Percentiles rank a stretch among this genome's conserved stretches.
These are phyloP conservation scores for Termitomyces sp. DNA, from an alignment of 768 basidiomycete genomes.

Conservation along the genomic window DNA sequence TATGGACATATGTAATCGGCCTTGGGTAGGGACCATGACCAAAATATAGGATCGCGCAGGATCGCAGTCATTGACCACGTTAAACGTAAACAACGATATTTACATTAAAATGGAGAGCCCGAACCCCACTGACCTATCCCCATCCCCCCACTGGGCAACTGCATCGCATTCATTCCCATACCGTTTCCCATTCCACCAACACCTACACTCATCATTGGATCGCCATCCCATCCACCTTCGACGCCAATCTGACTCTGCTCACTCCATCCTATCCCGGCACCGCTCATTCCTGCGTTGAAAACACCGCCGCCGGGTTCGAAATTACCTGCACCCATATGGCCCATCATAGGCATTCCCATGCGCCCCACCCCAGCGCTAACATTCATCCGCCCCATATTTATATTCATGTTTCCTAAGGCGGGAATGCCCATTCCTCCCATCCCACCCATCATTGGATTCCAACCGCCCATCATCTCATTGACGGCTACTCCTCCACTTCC, in stretches of 20 bases:
- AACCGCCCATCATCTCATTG: slow-evolving; percentile 29
- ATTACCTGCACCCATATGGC: slow-evolving; percentile 17
- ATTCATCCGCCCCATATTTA: slow-evolving; percentile 24
- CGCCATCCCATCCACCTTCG: slow-evolving; percentile 26
- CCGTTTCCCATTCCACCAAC: slow-evolving; percentile 30
- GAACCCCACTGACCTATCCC: slow-evolving; percentile 29
- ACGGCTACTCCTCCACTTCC: slow-evolving; percentile 10
- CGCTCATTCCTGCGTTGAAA: slow-evolving; percentile 29
- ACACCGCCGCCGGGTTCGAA: slow-evolving; percentile 18
- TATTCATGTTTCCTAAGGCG: slow-evolving; percentile 23
- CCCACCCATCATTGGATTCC: slow-evolving; percentile 31
- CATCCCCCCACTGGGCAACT: slow-evolving; percentile 33
- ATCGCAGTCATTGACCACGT: too few relatives aligned
- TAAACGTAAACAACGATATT: too few relatives aligned
- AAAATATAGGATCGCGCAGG: too few relatives aligned
- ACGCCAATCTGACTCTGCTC: slow-evolving; percentile 25
- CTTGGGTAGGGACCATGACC: too few relatives aligned
- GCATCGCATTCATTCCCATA: slow-evolving; percentile 35
- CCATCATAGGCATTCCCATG: slow-evolving; percentile 23
- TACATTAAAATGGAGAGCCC: slow-evolving; percentile 12
- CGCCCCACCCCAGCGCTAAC: slow-evolving; percentile 20
- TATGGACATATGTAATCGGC: too few relatives aligned
- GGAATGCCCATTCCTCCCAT: slow-evolving; percentile 13
- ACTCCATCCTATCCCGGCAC: slow-evolving; percentile 27
- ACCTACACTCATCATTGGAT: slow-evolving; percentile 30